A percentile compares a stretch with the other conserved stretches of the same genome.
These are phyloP conservation scores for Desmodesmus armatus DNA, from an alignment of 139 green algal genomes.

Conservation along the genomic window DNA sequence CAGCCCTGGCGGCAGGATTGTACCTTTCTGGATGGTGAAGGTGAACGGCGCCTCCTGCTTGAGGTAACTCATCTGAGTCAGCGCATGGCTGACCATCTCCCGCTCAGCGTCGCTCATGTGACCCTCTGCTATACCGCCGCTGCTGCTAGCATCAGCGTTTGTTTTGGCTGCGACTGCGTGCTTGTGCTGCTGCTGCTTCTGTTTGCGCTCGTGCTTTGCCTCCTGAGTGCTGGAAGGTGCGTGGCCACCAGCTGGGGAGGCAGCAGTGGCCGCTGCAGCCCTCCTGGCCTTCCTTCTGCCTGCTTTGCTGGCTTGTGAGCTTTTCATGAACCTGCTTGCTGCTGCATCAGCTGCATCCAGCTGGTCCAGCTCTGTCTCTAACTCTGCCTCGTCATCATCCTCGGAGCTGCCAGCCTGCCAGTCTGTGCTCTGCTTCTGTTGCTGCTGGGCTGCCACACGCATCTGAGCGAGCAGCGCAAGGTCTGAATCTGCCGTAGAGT, in stretches of 20 bases:
- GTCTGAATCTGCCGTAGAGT: not conserved
- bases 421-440: not conserved
- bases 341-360: not conserved
- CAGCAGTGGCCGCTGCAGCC: not conserved
- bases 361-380: too few species aligned
- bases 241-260: not conserved
- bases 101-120: not conserved
- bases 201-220: constrained; percentile 29
- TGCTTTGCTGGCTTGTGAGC: not conserved
- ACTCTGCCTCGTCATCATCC: not conserved
- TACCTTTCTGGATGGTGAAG: constrained; percentile 35
- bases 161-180: not conserved
- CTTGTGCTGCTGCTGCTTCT: constrained; percentile 5
- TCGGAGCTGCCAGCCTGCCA: not conserved
- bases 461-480: not conserved
- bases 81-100: constrained; percentile 20
- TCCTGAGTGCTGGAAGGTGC: not conserved
- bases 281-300: not conserved
- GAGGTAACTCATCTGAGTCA: constrained; percentile 25
- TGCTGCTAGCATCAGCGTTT: not conserved
- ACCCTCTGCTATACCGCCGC: constrained; percentile 3
- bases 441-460: not conserved
- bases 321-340: not conserved
- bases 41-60: constrained; percentile 24
- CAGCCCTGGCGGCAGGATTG: too few species aligned